Evolutionary conservation across 1,139 yeast species (phyloP).

Genomic region (Nakaseomyces kungkrabaensis): DNA sequence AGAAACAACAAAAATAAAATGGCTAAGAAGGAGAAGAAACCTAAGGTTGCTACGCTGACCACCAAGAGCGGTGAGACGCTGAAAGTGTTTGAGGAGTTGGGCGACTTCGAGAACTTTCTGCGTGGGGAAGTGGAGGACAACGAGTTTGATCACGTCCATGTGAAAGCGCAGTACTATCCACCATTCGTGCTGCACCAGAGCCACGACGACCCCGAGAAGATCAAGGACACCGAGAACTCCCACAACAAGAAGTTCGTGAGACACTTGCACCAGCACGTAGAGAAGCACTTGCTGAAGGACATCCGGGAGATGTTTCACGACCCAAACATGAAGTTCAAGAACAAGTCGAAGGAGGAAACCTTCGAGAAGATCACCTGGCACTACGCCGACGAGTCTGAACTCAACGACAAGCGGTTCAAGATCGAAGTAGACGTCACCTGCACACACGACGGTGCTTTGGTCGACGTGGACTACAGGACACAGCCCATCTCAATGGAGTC

Average conservation of each 20-base stretch:
- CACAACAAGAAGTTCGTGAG: conserved; percentile 63
- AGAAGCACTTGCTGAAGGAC: conserved; percentile 59
- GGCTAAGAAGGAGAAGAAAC: conserved; percentile 26
- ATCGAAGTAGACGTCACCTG: conserved; percentile 49
- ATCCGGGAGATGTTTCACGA: conserved; percentile 53
- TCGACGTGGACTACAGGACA: conserved; percentile 49
- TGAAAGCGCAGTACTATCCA: conserved; percentile 57
- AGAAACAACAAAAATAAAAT: background rate
- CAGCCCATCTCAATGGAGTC: conserved; percentile 16
- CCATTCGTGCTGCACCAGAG: conserved; percentile 62
- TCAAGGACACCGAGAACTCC: conserved; percentile 62
- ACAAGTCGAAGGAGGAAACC: conserved; percentile 41
- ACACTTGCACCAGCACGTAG: conserved; percentile 64
- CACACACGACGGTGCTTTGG: conserved; percentile 50
- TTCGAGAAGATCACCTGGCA: conserved; percentile 41
- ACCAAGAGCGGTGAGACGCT: conserved; percentile 25
- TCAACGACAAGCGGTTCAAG: conserved; percentile 41
- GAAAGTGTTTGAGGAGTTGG: conserved; percentile 49
- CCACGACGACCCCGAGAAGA: conserved; percentile 60
- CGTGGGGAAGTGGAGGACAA: conserved; percentile 73
- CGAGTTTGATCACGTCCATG: conserved; percentile 59
- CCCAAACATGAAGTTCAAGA: conserved; percentile 40
- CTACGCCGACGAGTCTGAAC: conserved; percentile 41
- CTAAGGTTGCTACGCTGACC: conserved; percentile 20
- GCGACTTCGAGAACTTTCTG: conserved; percentile 51